Evolutionary conservation across 108 stramenopile genomes (phyloP).

Genomic region (Ochromonas danica): DNA sequence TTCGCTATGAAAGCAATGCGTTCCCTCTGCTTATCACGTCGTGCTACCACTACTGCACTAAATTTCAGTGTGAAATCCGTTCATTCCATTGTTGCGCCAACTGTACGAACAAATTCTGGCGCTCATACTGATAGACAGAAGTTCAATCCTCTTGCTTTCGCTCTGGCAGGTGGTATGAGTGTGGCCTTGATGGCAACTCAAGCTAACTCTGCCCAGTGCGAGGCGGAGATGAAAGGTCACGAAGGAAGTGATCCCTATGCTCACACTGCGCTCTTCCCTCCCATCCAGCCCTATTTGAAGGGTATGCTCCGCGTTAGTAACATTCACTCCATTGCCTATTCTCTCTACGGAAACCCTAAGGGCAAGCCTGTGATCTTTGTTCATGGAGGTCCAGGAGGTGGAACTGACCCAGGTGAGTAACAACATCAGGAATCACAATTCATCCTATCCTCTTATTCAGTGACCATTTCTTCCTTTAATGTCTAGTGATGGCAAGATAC

Average conservation of each 20-base stretch:
- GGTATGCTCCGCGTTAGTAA: constrained; percentile 39
- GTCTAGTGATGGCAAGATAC: constrained; percentile 31
- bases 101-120: too few relatives aligned
- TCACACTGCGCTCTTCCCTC: constrained; percentile 36
- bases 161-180: neutral
- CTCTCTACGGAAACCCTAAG: constrained; percentile 39
- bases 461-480: too few relatives aligned
- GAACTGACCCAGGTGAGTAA: constrained; percentile 25
- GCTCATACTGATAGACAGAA: too few relatives aligned
- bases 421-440: neutral
- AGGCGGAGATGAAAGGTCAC: neutral
- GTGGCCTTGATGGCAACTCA: too few relatives aligned
- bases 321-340: constrained; percentile 45
- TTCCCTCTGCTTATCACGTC: too few relatives aligned
- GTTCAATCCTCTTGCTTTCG: too few relatives aligned
- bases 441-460: neutral
- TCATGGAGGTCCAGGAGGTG: constrained; percentile 54
- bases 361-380: constrained; percentile 49
- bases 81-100: too few relatives aligned
- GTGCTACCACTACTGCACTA: too few relatives aligned
- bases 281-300: constrained; percentile 32
- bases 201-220: too few relatives aligned
- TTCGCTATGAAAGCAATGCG: too few relatives aligned
- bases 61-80: too few relatives aligned
- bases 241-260: too few relatives aligned